Conservation (phyloP, 805 yeast genomes). For the Hanseniaspora valbyensis region DNA sequence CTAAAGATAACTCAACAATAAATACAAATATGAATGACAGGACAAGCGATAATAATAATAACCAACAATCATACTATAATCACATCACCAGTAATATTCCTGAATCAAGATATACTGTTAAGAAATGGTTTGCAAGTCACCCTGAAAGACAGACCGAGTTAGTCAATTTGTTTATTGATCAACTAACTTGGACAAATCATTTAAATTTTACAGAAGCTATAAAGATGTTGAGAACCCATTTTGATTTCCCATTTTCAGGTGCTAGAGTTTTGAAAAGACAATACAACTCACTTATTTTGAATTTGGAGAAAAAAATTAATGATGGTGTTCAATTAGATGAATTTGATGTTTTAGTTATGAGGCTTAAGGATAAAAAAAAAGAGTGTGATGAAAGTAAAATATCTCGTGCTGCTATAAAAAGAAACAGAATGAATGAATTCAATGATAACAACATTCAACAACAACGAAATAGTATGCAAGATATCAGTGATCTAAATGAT, state of each 20-base stretch:
- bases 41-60: neutral
- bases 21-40: too few species aligned
- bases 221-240: constrained; percentile 14
- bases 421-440: neutral
- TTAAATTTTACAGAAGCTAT: constrained; percentile 16
- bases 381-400: constrained; percentile 12
- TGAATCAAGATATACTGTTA: constrained; percentile 11
- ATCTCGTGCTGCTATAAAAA: neutral
- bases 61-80: neutral
- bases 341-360: constrained; percentile 5
- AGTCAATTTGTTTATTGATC: constrained; percentile 15
- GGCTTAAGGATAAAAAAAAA: constrained; percentile 8
- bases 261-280: constrained; percentile 13
- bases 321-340: neutral
- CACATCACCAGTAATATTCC: neutral
- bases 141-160: constrained; percentile 12
- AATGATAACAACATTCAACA: neutral
- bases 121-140: constrained; percentile 13
- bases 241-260: constrained; percentile 14
- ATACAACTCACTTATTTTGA: neutral
- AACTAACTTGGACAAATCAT: constrained; percentile 16
- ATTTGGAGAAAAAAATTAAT: constrained; percentile 7
- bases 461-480: neutral
- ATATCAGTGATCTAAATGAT: neutral
- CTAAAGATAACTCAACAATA: too few species aligned